phyloP scores from a whole-genome alignment of 2,329 filamentous ascomycete species.

The Phialophora expanda region DNA sequence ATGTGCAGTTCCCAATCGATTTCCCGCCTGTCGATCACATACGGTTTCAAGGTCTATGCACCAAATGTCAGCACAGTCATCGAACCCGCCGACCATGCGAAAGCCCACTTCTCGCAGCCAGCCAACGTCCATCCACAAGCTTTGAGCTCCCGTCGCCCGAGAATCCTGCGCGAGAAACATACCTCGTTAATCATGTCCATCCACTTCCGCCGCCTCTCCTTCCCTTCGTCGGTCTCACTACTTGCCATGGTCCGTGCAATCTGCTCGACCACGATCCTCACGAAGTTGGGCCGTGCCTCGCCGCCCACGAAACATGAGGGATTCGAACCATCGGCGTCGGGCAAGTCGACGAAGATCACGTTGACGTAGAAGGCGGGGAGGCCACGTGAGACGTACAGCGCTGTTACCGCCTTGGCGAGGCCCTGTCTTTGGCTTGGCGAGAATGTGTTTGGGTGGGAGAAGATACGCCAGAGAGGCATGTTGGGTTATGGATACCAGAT shows the following conservation, averaged over 20 bases:
- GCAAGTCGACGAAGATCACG: conserved; percentile 39
- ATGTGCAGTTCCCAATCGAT: conserved; percentile 33
- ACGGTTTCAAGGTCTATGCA: conserved; percentile 23
- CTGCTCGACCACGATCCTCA: conserved; percentile 35
- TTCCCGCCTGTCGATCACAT: conserved; percentile 23
- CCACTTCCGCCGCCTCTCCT: conserved; percentile 20
- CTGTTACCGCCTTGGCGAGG: conserved; percentile 40
- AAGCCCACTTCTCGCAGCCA: background rate
- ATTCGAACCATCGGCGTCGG: conserved; percentile 10
- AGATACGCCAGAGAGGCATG: conserved; percentile 36
- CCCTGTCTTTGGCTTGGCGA: conserved; percentile 12
- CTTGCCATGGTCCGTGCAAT: conserved; percentile 29
- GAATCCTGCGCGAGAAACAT: background rate
- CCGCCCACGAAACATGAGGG: conserved; percentile 29
- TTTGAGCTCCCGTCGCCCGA: background rate
- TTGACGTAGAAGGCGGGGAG: conserved; percentile 44
- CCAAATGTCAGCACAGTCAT: background rate
- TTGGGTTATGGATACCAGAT: background rate
- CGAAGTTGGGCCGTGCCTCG: conserved; percentile 31
- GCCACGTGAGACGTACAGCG: conserved; percentile 38
- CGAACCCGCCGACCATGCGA: background rate
- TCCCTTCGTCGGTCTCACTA: conserved; percentile 26
- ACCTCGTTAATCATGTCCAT: conserved; percentile 31
- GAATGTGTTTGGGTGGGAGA: conserved; percentile 26
- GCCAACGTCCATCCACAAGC: background rate